A percentile compares a stretch with the other conserved stretches of the same genome.
Conservation (phyloP, 306 rosid species). For the Begonia loranthoides region DNA sequence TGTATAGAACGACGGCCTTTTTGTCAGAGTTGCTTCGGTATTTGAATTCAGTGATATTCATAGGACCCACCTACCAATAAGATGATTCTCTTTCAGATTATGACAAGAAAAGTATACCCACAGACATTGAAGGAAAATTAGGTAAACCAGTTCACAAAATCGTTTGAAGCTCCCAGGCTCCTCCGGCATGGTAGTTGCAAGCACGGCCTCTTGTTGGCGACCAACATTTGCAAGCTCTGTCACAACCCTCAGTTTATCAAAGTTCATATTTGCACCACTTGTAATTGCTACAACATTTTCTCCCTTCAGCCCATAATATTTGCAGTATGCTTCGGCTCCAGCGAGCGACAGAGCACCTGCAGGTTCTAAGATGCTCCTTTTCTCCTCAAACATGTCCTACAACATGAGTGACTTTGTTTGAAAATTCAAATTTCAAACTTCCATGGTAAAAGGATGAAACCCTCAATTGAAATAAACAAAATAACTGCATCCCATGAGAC, state of each 20-base stretch:
- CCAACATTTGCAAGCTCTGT: constrained; percentile 97
- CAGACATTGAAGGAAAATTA: not conserved
- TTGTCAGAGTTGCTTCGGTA: constrained; percentile 49
- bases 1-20: constrained; percentile 70
- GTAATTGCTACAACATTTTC: constrained; percentile 71
- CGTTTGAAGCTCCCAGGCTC: constrained; percentile 78
- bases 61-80: constrained; percentile 54
- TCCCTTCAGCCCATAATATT: constrained; percentile 75
- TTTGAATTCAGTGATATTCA: constrained; percentile 86
- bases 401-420: not conserved
- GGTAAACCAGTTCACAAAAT: constrained; percentile 66
- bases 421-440: not conserved
- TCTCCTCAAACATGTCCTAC: constrained; percentile 95
- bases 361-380: constrained; percentile 79
- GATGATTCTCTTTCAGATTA: constrained; percentile 28
- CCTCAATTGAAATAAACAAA: no score
- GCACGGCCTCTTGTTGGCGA: constrained; percentile 77
- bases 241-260: constrained; percentile 75
- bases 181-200: constrained; percentile 66
- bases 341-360: constrained; percentile 97
- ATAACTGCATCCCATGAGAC: no score
- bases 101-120: not conserved
- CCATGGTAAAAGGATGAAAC: no score
- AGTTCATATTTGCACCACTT: constrained; percentile 98
- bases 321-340: constrained; percentile 98